These are phyloP conservation scores for Agarophyton chilense DNA, from an alignment of 23 red algal genomes.

Conservation along the genomic window DNA sequence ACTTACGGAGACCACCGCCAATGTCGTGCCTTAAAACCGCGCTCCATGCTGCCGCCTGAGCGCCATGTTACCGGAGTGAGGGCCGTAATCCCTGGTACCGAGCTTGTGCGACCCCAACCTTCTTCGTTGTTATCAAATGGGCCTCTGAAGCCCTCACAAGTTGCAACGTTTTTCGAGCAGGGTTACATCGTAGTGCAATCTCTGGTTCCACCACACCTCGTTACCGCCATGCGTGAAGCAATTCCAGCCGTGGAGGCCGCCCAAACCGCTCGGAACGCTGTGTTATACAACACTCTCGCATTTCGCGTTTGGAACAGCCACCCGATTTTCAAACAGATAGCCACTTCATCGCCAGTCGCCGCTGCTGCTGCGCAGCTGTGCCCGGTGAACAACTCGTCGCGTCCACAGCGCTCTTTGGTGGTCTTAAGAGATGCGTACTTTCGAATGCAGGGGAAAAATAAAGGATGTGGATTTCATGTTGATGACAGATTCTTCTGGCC, in stretches of 20 bases:
- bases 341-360: conserved; percentile 7
- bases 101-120: neutral
- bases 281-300: neutral
- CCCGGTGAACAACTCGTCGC: neutral
- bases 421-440: conserved; percentile 26
- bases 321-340: neutral
- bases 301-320: neutral
- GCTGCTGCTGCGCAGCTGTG: conserved; percentile 31
- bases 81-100: neutral
- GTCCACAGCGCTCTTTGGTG: neutral
- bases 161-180: neutral
- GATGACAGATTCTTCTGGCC: conserved; percentile 40
- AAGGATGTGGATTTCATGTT: conserved; percentile 14
- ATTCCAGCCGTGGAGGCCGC: neutral
- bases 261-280: neutral
- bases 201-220: neutral
- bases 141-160: neutral
- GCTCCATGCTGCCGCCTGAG: too few species aligned
- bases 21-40: too few species aligned
- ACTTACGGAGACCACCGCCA: too few species aligned
- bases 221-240: neutral
- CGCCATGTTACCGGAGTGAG: too few species aligned
- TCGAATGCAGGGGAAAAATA: neutral
- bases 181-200: conserved; percentile 1
- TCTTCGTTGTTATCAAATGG: neutral